These are phyloP conservation scores for Argentina anserina DNA, from an alignment of 306 rosid species.

Conservation along the genomic window DNA sequence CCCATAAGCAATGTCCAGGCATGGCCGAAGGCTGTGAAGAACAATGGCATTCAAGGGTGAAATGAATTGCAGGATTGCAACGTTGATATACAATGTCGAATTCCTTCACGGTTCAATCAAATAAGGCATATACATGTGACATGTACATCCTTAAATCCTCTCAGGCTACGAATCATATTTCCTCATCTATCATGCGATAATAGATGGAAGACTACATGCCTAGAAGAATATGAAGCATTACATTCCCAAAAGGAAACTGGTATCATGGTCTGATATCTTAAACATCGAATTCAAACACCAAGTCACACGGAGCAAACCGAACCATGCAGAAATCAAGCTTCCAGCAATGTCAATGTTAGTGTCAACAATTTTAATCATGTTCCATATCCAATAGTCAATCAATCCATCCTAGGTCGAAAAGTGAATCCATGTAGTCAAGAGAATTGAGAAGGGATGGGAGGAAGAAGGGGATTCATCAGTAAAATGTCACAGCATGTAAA, in stretches of 20 bases:
- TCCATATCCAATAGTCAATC: neutral
- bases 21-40: conserved; percentile 36
- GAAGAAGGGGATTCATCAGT: neutral
- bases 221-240: neutral
- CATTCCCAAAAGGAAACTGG: neutral
- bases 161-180: neutral
- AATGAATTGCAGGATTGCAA: neutral
- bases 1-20: conserved; percentile 29
- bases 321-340: neutral
- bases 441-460: neutral
- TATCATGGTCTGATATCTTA: neutral
- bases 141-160: neutral
- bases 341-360: neutral
- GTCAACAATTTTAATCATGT: neutral
- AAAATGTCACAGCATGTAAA: conserved; percentile 26
- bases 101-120: no score
- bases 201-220: neutral
- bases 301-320: neutral
- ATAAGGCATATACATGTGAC: neutral
- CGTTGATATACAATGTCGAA: no score
- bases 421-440: neutral
- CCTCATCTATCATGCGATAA: no score
- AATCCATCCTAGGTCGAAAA: neutral
- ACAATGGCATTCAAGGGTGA: neutral
- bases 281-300: neutral